Evolutionary conservation across 257 asterid genomes (phyloP).

Genomic region (Misopates orontium): DNA sequence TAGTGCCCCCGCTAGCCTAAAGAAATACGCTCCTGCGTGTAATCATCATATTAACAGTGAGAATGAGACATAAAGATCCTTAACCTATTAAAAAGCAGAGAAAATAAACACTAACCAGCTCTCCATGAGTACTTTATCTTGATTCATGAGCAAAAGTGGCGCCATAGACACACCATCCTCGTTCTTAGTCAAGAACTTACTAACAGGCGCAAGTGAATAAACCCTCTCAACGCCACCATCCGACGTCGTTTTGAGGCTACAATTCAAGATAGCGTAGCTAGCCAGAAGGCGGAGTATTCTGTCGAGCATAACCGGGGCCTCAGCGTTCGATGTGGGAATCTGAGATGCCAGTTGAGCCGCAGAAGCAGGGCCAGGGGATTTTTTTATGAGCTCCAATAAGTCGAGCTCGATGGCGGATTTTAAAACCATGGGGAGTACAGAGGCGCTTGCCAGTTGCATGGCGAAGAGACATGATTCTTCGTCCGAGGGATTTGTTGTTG

Average conservation of each 20-base stretch:
- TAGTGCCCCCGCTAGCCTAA: no score
- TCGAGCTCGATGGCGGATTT: constrained; percentile 72
- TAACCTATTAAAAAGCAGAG: no score
- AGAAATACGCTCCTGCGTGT: no score
- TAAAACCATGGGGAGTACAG: constrained; percentile 74
- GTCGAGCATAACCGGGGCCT: constrained; percentile 56
- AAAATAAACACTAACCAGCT: constrained; percentile 50
- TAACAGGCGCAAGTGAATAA: constrained; percentile 61
- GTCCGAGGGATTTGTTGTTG: constrained; percentile 20
- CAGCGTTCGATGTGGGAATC: constrained; percentile 51
- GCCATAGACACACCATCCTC: constrained; percentile 73
- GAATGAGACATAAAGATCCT: no score
- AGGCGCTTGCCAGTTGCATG: constrained; percentile 68
- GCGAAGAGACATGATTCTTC: constrained; percentile 51
- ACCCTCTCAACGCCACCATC: constrained; percentile 55
- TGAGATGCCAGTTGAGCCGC: constrained; percentile 58
- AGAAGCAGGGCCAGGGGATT: constrained; percentile 59
- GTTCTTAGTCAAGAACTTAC: constrained; percentile 65
- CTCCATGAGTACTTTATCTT: constrained; percentile 83
- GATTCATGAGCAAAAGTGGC: constrained; percentile 71
- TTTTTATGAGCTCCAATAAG: constrained; percentile 67
- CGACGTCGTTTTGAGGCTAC: constrained; percentile 39
- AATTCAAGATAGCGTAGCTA: constrained; percentile 47
- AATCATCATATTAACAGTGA: no score
- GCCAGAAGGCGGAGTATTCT: constrained; percentile 78